Evolutionary conservation across 495 filamentous ascomycete species (phyloP).

Genomic region (Lasiosphaeria hispida): DNA sequence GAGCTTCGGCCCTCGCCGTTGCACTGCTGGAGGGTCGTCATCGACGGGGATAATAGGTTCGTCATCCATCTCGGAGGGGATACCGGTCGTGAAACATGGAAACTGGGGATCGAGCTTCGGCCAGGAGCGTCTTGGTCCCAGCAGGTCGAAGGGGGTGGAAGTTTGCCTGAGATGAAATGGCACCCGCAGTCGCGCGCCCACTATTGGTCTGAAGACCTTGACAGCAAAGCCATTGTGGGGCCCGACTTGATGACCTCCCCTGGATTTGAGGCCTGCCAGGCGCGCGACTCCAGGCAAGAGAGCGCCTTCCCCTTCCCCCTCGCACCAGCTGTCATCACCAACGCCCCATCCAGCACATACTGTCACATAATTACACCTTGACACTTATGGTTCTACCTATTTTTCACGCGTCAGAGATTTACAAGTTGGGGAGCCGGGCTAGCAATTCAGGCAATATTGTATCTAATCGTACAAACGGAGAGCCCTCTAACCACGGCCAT

Average conservation of each 20-base stretch:
- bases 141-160: conserved; percentile 4
- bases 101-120: conserved; percentile 10
- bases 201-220: too few relatives aligned
- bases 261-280: neutral
- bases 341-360: conserved; percentile 5
- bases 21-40: conserved; percentile 11
- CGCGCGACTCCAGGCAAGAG: neutral
- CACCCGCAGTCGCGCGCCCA: too few relatives aligned
- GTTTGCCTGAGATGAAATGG: conserved; percentile 10
- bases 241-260: neutral
- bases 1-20: conserved; percentile 15
- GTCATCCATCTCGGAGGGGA: conserved; percentile 9
- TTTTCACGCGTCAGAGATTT: conserved; percentile 14
- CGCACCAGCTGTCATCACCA: conserved; percentile 6
- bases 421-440: conserved; percentile 4
- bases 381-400: conserved; percentile 7
- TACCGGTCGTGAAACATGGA: conserved; percentile 3
- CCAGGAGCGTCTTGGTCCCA: conserved; percentile 11
- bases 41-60: conserved; percentile 16
- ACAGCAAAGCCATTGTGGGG: neutral
- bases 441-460: conserved; percentile 8
- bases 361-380: too few relatives aligned
- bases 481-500: conserved; percentile 10
- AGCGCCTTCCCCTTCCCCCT: neutral
- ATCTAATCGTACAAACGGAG: neutral